Evolutionary conservation across 306 rosid species (phyloP), one percentile per base, ranked within the genome.

Genomic region (Acacia melanoxylon): DNA sequence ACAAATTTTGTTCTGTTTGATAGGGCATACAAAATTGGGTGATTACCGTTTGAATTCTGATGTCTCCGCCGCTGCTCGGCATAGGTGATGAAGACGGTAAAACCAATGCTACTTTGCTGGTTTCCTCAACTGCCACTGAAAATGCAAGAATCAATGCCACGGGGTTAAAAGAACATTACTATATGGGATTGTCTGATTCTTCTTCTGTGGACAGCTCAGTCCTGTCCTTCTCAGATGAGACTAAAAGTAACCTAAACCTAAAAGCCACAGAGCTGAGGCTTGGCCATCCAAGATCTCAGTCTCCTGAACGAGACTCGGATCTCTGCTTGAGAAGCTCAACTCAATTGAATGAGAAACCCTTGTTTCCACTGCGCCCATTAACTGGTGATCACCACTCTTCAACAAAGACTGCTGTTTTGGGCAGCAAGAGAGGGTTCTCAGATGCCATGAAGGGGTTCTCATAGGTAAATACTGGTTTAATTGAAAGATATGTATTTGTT

Each of bases 221-320:
- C 29, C 89, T 86, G 7, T 83, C 92, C 41, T 86, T 68, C 19
- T 65, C 91, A 14, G 87, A 80, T 85, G 88, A 76, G 85, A 87
- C 78, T 78, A 89, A 89, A 84, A 78, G 79, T 72, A 86, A 74
- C 41, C 86, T 91, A 87, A 91, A 90, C 78, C 88, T 93, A 80
- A 93, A 90, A 82, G 96, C 97, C 62, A 93, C 98, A 5, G 98
- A 93, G 78, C 87, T 93, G 77, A 90, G 94, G 81, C 93, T 93
- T 29, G 98, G 98, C 27, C 94, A 90, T 78, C 98, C 98, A 41
- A 96, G 98, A 84, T 91, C 92, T 75, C 88, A 82, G 86, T 91
- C 96, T 73, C 93, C 96, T n/a, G 90, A 81, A 68, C 89, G 96
- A 72, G 85, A 89, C 82, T 77, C 88, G 3, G 88, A 86, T 76